Evolutionary conservation across 345 rosid genomes (phyloP).

Genomic region (Camelina sativa): DNA sequence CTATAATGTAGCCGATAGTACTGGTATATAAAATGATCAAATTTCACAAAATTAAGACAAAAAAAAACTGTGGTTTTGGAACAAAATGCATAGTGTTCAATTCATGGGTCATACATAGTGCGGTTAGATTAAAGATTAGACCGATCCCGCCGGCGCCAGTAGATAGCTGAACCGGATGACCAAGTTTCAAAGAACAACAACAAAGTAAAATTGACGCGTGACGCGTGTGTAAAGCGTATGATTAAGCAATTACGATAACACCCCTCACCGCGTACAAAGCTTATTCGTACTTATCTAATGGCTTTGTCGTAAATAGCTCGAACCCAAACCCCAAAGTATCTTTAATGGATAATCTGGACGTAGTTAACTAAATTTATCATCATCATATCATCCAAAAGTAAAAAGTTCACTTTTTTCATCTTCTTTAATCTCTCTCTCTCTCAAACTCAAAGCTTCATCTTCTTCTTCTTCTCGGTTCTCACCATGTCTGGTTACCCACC

Average conservation of each 20-base stretch:
- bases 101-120: background rate
- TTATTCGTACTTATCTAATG: background rate
- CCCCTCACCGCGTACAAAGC: constrained; percentile 27
- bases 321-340: too few relatives aligned
- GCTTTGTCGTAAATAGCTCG: background rate
- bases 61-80: too few relatives aligned
- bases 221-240: constrained; percentile 6
- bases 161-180: background rate
- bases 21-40: too few relatives aligned
- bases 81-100: too few relatives aligned
- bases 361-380: too few relatives aligned
- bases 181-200: background rate
- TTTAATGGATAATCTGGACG: too few relatives aligned
- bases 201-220: constrained; percentile 4
- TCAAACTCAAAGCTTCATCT: background rate
- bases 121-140: background rate
- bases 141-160: background rate
- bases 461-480: background rate
- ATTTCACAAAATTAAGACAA: too few relatives aligned
- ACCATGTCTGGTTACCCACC: constrained; percentile 47
- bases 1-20: too few relatives aligned
- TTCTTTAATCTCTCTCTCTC: constrained; percentile 8
- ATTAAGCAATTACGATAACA: background rate
- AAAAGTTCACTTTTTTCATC: too few relatives aligned
- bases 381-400: too few relatives aligned